Evolutionary conservation across 495 filamentous ascomycete species (phyloP).

Genomic region (Hypomontagnella submonticulosa): DNA sequence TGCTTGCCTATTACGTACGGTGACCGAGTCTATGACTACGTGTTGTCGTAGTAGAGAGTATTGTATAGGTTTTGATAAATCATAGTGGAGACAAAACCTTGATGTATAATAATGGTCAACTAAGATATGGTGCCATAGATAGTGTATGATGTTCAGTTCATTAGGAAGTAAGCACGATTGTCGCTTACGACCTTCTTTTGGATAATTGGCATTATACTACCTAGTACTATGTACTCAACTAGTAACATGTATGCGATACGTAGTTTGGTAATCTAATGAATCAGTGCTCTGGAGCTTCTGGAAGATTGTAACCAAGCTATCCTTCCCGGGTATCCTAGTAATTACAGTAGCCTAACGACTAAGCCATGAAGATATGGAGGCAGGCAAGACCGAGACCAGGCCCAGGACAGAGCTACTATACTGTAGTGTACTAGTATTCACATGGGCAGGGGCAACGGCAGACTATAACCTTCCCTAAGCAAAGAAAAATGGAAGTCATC

Average conservation of each 20-base stretch:
- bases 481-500: not conserved
- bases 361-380: not conserved
- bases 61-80: conserved; percentile 3
- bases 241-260: not conserved
- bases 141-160: no score
- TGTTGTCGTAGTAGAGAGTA: conserved; percentile 5
- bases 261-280: not conserved
- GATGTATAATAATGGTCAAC: no score
- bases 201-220: no score
- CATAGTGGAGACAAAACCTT: not conserved
- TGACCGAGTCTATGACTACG: conserved; percentile 4
- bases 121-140: no score
- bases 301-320: no score
- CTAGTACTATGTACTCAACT: not conserved
- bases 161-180: no score
- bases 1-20: conserved; percentile 7
- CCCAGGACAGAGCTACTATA: no score
- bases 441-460: conserved; percentile 10
- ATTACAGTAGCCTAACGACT: no score
- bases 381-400: not conserved
- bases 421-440: not conserved
- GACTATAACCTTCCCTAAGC: not conserved
- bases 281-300: not conserved
- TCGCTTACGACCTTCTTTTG: no score
- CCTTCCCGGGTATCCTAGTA: no score